phyloP scores from a whole-genome alignment of 768 basidiomycete genomes.

The Pulveroboletus sp. region DNA sequence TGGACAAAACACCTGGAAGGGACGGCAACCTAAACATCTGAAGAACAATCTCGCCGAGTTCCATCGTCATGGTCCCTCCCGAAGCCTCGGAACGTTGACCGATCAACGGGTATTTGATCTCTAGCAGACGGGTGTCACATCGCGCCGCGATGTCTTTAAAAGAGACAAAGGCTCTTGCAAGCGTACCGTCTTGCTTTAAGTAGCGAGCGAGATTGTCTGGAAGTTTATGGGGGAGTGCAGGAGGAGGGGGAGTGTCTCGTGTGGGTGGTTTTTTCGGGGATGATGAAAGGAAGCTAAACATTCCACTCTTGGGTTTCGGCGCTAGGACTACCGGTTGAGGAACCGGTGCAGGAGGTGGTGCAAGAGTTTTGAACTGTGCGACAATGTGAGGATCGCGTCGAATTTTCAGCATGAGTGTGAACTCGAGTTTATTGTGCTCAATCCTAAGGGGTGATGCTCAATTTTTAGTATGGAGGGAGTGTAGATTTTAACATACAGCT shows the following conservation, averaged over 20 bases:
- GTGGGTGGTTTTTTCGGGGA: slow-evolving; percentile 67
- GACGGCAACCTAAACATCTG: slow-evolving; percentile 90
- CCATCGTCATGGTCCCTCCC: slow-evolving; percentile 55
- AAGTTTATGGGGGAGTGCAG: slow-evolving; percentile 39
- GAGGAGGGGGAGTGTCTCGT: slow-evolving; percentile 36
- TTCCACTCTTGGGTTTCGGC: slow-evolving; percentile 54
- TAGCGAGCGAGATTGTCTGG: slow-evolving; percentile 79
- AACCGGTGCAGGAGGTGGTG: slow-evolving; percentile 43
- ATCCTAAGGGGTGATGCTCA: slow-evolving; percentile 45
- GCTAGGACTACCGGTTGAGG: slow-evolving; percentile 42
- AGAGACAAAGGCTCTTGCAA: slow-evolving; percentile 81
- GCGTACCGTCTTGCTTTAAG: slow-evolving; percentile 78
- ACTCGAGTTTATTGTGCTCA: slow-evolving; percentile 92
- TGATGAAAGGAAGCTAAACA: slow-evolving; percentile 72
- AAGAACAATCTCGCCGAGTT: slow-evolving; percentile 83
- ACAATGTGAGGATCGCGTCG: slow-evolving; percentile 82
- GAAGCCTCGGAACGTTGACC: slow-evolving; percentile 59
- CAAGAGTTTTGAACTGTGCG: slow-evolving; percentile 65
- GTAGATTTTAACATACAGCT: slow-evolving; percentile 54
- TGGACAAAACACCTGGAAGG: slow-evolving; percentile 72
- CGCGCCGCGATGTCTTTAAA: slow-evolving; percentile 83
- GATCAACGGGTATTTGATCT: slow-evolving; percentile 77
- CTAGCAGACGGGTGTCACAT: slow-evolving; percentile 82
- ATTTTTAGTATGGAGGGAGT: not conserved
- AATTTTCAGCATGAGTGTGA: slow-evolving; percentile 85